Conservation (phyloP, 2,329 filamentous ascomycete species). For the Sordariomycetes sp. region DNA sequence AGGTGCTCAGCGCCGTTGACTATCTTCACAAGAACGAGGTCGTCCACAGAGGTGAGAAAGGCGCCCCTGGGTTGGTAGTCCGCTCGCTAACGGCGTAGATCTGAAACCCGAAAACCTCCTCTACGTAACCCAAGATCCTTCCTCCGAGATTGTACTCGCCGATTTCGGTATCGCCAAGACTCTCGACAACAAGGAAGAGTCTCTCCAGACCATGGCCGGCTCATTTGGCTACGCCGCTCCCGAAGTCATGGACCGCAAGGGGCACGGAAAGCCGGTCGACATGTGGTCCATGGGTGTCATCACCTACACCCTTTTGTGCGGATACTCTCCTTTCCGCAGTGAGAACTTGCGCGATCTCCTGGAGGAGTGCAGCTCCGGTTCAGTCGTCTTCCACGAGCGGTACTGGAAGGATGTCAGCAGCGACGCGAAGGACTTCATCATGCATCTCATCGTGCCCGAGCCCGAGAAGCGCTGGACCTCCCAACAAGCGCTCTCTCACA, state of each 20-base stretch:
- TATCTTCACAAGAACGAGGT: conserved; percentile 93
- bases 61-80: background rate
- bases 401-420: conserved; percentile 98
- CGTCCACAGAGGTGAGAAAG: conserved; percentile 75
- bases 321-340: conserved; percentile 95
- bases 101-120: conserved; percentile 97
- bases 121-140: conserved; percentile 68
- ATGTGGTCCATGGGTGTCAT: conserved; percentile 99
- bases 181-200: conserved; percentile 81
- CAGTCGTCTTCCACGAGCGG: conserved; percentile 89
- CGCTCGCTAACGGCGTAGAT: conserved; percentile 45
- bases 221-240: conserved; percentile 97
- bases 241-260: conserved; percentile 96
- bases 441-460: conserved; percentile 67
- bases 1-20: conserved; percentile 86
- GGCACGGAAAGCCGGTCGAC: conserved; percentile 95
- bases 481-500: conserved; percentile 69
- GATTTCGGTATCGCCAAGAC: conserved; percentile 99
- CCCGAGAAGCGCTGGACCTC: conserved; percentile 62
- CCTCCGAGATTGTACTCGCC: conserved; percentile 84
- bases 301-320: conserved; percentile 94
- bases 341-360: conserved; percentile 91
- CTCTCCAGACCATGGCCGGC: conserved; percentile 95
- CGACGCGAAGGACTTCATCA: conserved; percentile 93
- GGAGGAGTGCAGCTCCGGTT: conserved; percentile 78